Conservation (phyloP, 495 filamentous ascomycete species). For the Thermochaetoides thermophila region DNA sequence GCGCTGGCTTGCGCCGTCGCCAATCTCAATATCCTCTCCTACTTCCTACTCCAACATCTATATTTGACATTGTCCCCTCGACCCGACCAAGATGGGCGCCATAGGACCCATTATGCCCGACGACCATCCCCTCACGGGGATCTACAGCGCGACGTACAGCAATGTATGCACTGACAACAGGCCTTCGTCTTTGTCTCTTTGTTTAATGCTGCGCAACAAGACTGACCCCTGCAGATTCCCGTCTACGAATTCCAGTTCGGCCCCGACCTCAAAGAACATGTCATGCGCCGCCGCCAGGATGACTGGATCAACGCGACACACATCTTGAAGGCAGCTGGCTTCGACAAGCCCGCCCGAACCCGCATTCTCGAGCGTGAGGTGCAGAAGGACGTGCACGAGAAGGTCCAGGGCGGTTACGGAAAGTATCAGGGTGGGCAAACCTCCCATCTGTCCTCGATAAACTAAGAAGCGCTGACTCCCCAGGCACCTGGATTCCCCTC, state of each 20-base stretch:
- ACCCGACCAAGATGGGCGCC: too few relatives aligned
- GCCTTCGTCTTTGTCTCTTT: too few relatives aligned
- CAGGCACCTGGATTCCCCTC: slow-evolving; percentile 93
- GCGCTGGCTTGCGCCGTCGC: too few relatives aligned
- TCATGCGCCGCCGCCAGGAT: slow-evolving; percentile 83
- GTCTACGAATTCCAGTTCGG: slow-evolving; percentile 81
- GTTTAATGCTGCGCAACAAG: too few relatives aligned
- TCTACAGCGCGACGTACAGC: slow-evolving; percentile 89
- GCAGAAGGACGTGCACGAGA: slow-evolving; percentile 90
- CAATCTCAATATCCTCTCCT: too few relatives aligned
- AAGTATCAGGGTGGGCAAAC: slow-evolving; percentile 74
- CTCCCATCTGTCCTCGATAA: not conserved
- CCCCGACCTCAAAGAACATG: slow-evolving; percentile 49
- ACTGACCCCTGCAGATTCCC: slow-evolving; percentile 46
- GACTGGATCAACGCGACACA: slow-evolving; percentile 93
- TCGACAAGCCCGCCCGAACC: slow-evolving; percentile 77
- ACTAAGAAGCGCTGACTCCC: slow-evolving; percentile 1
- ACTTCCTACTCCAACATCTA: too few relatives aligned
- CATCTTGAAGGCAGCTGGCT: slow-evolving; percentile 63
- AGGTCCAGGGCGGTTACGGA: slow-evolving; percentile 94
- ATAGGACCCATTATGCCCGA: slow-evolving; percentile 23
- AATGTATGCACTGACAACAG: slow-evolving; percentile 48
- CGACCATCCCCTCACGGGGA: slow-evolving; percentile 22
- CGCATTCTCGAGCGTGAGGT: slow-evolving; percentile 92
- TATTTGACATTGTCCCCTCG: too few relatives aligned